Conservation (phyloP, 148 eudicot genomes). For the Dysphania ambrosioides region DNA sequence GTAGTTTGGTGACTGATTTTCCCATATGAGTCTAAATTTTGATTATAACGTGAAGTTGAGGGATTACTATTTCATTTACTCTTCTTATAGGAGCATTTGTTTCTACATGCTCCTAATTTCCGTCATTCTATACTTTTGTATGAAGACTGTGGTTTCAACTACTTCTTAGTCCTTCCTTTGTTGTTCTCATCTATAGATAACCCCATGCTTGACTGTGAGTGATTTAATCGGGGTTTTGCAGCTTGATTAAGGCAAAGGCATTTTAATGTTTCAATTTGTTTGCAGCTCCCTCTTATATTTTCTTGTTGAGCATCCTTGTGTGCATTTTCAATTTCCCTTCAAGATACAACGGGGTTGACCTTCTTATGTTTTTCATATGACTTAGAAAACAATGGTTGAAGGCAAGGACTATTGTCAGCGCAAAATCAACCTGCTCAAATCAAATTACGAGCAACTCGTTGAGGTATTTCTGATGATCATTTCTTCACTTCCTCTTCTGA, state of each 20-base stretch:
- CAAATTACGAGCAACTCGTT: conserved; percentile 91
- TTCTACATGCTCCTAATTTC: background rate
- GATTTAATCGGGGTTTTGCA: background rate
- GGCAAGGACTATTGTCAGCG: conserved; percentile 97
- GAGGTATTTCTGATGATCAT: conserved; percentile 48
- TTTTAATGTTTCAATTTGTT: background rate
- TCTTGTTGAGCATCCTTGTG: background rate
- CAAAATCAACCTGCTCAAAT: conserved; percentile 81
- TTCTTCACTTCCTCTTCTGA: background rate
- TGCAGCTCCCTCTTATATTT: background rate
- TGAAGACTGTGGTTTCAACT: background rate
- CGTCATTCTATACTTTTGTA: background rate
- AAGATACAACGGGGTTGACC: background rate
- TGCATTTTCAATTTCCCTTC: background rate
- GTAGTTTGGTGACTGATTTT: background rate
- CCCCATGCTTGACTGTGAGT: background rate
- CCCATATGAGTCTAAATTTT: no score
- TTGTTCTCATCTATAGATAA: background rate
- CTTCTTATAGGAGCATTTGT: background rate
- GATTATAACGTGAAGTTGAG: background rate
- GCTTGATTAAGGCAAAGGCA: background rate
- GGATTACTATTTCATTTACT: background rate
- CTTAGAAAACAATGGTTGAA: conserved; percentile 87
- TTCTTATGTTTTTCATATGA: conserved; percentile 21
- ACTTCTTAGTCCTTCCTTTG: background rate